Evolutionary conservation across 805 yeast species (phyloP).

Genomic region (Kodamaea hsintzibuensis): DNA sequence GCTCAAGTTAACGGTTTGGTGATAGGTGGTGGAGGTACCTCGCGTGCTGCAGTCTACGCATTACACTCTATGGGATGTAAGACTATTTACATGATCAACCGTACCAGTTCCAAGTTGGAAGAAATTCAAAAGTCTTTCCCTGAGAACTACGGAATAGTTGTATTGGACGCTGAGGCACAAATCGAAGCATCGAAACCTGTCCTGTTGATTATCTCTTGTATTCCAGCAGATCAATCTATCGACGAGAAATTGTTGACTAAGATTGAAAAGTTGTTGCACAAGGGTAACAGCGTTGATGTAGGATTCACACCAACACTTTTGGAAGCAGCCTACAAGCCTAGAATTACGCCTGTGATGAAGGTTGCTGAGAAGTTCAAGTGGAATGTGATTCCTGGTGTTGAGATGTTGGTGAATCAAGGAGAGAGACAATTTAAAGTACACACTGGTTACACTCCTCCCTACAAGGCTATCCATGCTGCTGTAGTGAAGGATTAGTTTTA

Average conservation of each 20-base stretch:
- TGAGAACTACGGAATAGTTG: constrained; percentile 53
- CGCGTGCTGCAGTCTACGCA: constrained; percentile 92
- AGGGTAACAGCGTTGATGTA: constrained; percentile 33
- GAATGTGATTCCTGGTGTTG: constrained; percentile 87
- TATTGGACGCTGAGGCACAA: constrained; percentile 52
- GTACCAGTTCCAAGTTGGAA: constrained; percentile 67
- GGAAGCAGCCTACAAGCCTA: constrained; percentile 95
- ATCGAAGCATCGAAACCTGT: constrained; percentile 48
- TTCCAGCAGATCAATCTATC: constrained; percentile 79
- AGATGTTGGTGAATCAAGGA: constrained; percentile 93
- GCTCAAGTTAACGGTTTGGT: constrained; percentile 62
- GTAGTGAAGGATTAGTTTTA: constrained; percentile 36
- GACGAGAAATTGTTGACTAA: constrained; percentile 51
- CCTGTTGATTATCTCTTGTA: constrained; percentile 69
- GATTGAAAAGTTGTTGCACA: constrained; percentile 48
- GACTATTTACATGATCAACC: constrained; percentile 75
- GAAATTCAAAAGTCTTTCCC: constrained; percentile 66
- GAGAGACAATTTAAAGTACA: constrained; percentile 80
- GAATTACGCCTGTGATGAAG: constrained; percentile 81
- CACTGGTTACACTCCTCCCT: constrained; percentile 69
- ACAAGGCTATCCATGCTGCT: constrained; percentile 58
- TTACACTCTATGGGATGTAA: constrained; percentile 74
- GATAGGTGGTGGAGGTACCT: constrained; percentile 97
- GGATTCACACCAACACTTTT: constrained; percentile 57
- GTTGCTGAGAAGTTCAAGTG: constrained; percentile 69